Conservation (phyloP, 148 eudicot genomes). For the Spergularia bocconei region DNA sequence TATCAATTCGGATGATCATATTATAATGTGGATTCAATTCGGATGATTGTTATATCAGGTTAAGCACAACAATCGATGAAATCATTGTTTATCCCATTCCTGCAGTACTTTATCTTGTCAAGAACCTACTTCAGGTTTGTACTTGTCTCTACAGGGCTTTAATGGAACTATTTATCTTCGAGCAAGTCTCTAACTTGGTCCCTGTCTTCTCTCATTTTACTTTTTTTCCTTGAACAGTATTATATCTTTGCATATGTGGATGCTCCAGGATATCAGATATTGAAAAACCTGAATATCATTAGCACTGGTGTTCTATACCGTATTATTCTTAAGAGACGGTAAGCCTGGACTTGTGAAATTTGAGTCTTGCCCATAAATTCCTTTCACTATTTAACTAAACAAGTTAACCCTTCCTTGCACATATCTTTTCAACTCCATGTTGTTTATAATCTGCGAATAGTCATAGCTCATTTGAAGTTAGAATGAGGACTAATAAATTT, state of each 20-base stretch:
- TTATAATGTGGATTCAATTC: background rate
- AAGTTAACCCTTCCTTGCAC: background rate
- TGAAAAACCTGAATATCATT: slow-evolving; percentile 91
- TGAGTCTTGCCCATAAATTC: background rate
- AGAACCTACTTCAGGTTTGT: slow-evolving; percentile 87
- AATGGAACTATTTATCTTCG: slow-evolving; percentile 8
- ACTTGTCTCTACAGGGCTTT: background rate
- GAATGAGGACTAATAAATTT: background rate
- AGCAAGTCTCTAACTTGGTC: background rate
- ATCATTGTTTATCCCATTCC: slow-evolving; percentile 96
- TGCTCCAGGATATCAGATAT: slow-evolving; percentile 98
- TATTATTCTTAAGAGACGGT: slow-evolving; percentile 86
- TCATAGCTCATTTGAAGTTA: background rate
- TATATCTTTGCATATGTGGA: slow-evolving; percentile 98
- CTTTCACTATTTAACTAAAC: background rate
- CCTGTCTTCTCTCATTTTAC: slow-evolving; percentile 4
- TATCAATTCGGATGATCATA: background rate
- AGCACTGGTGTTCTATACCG: slow-evolving; percentile 91
- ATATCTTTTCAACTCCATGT: background rate
- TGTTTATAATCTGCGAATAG: background rate
- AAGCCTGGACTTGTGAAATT: slow-evolving; percentile 24
- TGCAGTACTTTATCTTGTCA: slow-evolving; percentile 85
- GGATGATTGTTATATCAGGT: slow-evolving; percentile 40
- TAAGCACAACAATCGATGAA: slow-evolving; percentile 89
- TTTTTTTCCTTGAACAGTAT: slow-evolving; percentile 55